Percentiles rank a stretch among this genome's conserved stretches.
Evolutionary conservation across 2,329 filamentous ascomycete genomes (phyloP).

Genomic region (Hypoxylon sp.): DNA sequence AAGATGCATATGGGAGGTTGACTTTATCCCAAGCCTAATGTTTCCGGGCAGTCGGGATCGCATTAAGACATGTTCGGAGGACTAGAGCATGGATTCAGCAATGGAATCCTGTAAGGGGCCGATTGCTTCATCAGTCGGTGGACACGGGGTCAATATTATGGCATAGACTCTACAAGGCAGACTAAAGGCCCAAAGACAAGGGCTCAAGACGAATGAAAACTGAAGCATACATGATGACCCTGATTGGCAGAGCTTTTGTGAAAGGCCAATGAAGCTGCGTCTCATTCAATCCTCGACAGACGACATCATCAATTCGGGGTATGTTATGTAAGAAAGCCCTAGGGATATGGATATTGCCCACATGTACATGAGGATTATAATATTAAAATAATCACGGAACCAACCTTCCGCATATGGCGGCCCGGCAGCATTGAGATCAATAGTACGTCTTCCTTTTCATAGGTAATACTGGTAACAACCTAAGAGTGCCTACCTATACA

Average conservation of each 20-base stretch:
- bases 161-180: conserved; percentile 51
- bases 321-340: not conserved
- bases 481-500: not conserved
- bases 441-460: not conserved
- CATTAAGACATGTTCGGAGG: conserved; percentile 32
- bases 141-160: conserved; percentile 43
- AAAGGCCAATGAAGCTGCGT: not conserved
- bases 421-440: not conserved
- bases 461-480: not conserved
- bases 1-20: conserved; percentile 54
- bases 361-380: not conserved
- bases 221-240: conserved; percentile 37
- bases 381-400: conserved; percentile 5
- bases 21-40: conserved; percentile 39
- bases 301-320: not conserved
- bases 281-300: not conserved
- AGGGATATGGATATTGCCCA: not conserved
- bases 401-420: conserved; percentile 1
- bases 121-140: conserved; percentile 40
- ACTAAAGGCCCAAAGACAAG: conserved; percentile 44
- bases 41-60: conserved; percentile 22
- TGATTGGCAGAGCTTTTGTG: not conserved
- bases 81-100: conserved; percentile 39
- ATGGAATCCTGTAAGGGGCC: conserved; percentile 37
- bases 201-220: conserved; percentile 44